Evolutionary conservation across 441 rosid genomes (phyloP).

Genomic region (Corymbia citriodora): DNA sequence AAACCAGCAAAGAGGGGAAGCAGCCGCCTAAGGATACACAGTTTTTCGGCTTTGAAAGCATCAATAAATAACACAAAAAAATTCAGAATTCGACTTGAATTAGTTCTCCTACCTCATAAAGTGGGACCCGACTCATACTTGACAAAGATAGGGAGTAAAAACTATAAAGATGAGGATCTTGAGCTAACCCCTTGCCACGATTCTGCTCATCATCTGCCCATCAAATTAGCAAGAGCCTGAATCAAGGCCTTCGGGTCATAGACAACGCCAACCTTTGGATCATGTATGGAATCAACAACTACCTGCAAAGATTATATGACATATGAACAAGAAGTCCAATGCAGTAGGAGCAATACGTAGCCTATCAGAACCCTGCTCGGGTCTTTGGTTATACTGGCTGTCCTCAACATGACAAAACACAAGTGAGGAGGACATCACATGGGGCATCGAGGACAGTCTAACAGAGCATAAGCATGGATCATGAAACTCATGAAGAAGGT

Average conservation of each 20-base stretch:
- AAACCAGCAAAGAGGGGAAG: neutral
- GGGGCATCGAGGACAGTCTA: neutral
- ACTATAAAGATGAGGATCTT: neutral
- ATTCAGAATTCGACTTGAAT: neutral
- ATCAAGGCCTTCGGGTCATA: constrained; percentile 69
- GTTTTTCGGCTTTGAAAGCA: neutral
- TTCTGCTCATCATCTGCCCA: constrained; percentile 23
- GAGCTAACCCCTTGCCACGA: neutral
- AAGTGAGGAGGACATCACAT: neutral
- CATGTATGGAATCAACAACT: constrained; percentile 43
- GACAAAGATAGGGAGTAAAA: neutral
- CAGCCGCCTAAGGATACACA: no score
- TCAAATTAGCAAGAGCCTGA: constrained; percentile 43
- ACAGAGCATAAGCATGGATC: neutral
- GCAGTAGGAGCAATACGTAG: neutral
- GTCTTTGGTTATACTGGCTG: neutral
- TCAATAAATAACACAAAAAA: no score
- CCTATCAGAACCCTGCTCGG: neutral
- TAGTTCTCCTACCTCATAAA: neutral
- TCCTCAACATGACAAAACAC: neutral
- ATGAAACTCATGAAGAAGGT: neutral
- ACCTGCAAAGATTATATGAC: constrained; percentile 35
- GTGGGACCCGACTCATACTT: neutral
- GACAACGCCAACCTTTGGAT: constrained; percentile 60
- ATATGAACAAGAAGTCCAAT: neutral